phyloP scores from a whole-genome alignment of 2,329 filamentous ascomycete species.

The Cercospora citrullina region DNA sequence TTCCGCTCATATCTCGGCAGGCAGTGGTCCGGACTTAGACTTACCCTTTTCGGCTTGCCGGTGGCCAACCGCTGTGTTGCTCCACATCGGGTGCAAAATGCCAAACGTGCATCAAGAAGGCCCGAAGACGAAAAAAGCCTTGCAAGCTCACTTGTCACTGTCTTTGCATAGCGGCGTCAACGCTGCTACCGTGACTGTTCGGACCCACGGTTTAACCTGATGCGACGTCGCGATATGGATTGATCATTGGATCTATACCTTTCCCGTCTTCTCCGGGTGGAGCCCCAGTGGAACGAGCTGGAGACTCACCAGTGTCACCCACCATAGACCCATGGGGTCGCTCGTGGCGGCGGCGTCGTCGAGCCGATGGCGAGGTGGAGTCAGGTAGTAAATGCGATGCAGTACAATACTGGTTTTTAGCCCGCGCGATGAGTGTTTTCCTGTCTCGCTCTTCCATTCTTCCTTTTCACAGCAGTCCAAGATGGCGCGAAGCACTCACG shows the following conservation, averaged over 20 bases:
- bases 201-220: neutral
- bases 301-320: conserved; percentile 1
- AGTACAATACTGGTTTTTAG: neutral
- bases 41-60: neutral
- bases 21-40: neutral
- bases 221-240: neutral
- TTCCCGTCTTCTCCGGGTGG: conserved; percentile 2
- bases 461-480: neutral
- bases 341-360: conserved; percentile 13
- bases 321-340: conserved; percentile 18
- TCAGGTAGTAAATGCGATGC: conserved; percentile 24
- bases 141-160: neutral
- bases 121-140: neutral
- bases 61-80: neutral
- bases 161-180: neutral
- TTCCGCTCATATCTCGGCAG: neutral
- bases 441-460: neutral
- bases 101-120: neutral
- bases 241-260: neutral
- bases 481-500: conserved; percentile 23
- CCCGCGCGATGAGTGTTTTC: neutral
- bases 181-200: neutral
- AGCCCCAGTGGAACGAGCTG: conserved; percentile 4
- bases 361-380: conserved; percentile 22
- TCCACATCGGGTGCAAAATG: conserved; percentile 10